Conservation (phyloP, 495 filamentous ascomycete species). For the Neurospora africana region DNA sequence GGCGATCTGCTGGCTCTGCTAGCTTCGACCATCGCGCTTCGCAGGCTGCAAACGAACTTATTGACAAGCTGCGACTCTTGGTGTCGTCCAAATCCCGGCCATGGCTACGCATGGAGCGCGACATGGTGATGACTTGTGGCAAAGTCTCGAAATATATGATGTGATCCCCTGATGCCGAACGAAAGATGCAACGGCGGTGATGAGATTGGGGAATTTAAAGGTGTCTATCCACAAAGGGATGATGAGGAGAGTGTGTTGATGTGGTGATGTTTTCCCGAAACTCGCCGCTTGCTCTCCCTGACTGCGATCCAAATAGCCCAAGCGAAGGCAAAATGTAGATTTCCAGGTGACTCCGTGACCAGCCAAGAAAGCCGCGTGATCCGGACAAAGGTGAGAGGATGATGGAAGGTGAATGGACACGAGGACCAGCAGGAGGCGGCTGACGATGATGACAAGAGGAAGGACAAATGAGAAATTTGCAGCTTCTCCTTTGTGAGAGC, state of each 20-base stretch:
- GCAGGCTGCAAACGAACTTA: background rate
- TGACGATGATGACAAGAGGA: background rate
- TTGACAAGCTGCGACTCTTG: background rate
- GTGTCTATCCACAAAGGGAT: background rate
- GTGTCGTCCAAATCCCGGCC: background rate
- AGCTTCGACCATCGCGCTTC: slow-evolving; percentile 2
- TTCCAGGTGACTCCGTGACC: background rate
- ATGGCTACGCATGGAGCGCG: background rate
- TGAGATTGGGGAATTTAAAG: background rate
- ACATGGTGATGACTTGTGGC: background rate
- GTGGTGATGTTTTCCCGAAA: background rate
- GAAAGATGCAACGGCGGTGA: background rate
- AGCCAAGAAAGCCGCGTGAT: background rate
- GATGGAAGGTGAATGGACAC: background rate
- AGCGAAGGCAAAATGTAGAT: background rate
- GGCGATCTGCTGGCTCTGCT: slow-evolving; percentile 7
- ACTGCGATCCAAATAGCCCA: background rate
- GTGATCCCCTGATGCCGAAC: background rate
- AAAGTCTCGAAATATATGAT: background rate
- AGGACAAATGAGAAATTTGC: background rate
- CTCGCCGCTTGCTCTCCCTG: background rate
- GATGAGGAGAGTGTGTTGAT: background rate
- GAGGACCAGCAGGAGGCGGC: background rate
- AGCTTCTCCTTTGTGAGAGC: background rate
- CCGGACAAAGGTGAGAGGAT: background rate